phyloP scores from a whole-genome alignment of 805 yeast species.

The Wickerhamomyces chaumierensis region DNA sequence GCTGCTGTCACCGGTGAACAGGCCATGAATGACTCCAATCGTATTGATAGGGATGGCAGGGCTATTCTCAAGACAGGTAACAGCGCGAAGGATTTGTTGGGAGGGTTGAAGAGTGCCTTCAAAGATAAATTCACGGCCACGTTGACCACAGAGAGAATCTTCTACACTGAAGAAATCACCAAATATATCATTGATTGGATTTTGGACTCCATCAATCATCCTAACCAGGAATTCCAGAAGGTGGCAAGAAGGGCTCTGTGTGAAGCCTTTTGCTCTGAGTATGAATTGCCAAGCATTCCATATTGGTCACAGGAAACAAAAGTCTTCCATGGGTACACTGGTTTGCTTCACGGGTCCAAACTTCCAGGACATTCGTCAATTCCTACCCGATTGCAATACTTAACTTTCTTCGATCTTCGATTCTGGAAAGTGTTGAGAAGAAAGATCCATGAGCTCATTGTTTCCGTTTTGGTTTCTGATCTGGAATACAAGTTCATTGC shows the following conservation, averaged over 20 bases:
- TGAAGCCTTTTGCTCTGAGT: slow-evolving; percentile 27
- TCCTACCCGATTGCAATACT: slow-evolving; percentile 42
- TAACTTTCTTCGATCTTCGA: slow-evolving; percentile 50
- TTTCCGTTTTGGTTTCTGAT: slow-evolving; percentile 47
- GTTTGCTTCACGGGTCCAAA: slow-evolving; percentile 8
- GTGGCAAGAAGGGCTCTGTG: slow-evolving; percentile 31
- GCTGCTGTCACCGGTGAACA: slow-evolving; percentile 16
- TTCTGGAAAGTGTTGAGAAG: slow-evolving; percentile 41
- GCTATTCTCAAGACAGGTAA: slow-evolving; percentile 30
- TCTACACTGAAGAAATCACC: slow-evolving; percentile 35
- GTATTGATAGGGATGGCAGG: slow-evolving; percentile 40
- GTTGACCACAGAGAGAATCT: slow-evolving; percentile 39
- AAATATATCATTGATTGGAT: slow-evolving; percentile 42
- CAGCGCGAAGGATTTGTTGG: slow-evolving; percentile 17
- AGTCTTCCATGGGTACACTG: slow-evolving; percentile 4
- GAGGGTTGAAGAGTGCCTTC: slow-evolving; percentile 28
- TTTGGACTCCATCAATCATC: slow-evolving; percentile 25
- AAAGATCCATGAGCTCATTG: slow-evolving; percentile 32
- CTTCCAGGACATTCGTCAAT: slow-evolving; percentile 6
- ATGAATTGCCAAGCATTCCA: slow-evolving; percentile 7
- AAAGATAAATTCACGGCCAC: slow-evolving; percentile 45
- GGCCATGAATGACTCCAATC: slow-evolving; percentile 28
- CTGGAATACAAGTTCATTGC: slow-evolving; percentile 33
- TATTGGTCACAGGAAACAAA: slow-evolving; percentile 14
- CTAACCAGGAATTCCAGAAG: slow-evolving; percentile 27